phyloP scores from a whole-genome alignment of 2,329 filamentous ascomycete genomes.

The Colletotrichum spinosum region DNA sequence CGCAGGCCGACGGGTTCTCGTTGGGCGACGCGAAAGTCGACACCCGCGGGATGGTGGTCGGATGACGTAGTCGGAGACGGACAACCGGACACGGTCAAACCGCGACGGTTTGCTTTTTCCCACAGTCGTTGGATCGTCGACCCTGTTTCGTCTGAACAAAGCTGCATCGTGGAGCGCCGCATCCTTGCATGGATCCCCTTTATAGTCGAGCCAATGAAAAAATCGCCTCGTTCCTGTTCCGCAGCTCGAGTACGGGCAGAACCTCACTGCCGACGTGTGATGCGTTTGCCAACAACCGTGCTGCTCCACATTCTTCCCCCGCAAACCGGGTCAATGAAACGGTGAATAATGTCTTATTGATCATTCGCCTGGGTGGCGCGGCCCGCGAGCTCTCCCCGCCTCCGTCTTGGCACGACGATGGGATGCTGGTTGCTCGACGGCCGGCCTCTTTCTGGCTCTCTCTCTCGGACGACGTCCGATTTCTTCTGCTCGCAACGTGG shows the following conservation, averaged over 20 bases:
- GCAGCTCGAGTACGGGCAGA: background rate
- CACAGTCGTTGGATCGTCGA: constrained; percentile 7
- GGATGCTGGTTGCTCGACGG: too few relatives aligned
- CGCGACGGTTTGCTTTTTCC: background rate
- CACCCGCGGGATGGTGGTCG: constrained; percentile 1
- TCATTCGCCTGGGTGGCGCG: constrained; percentile 4
- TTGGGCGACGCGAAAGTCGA: constrained; percentile 7
- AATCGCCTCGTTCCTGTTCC: background rate
- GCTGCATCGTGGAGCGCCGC: constrained; percentile 2
- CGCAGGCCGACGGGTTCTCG: background rate
- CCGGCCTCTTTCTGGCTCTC: too few relatives aligned
- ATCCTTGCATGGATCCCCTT: background rate
- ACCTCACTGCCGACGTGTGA: constrained; percentile 6
- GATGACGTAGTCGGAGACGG: constrained; percentile 9
- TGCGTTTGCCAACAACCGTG: background rate
- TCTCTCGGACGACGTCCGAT: too few relatives aligned
- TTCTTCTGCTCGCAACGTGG: too few relatives aligned
- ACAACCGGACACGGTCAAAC: background rate
- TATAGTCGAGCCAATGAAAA: constrained; percentile 2
- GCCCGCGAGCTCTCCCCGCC: constrained; percentile 11
- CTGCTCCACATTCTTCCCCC: constrained; percentile 13
- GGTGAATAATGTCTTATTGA: constrained; percentile 26
- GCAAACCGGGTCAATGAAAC: background rate
- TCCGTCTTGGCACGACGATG: constrained; percentile 10
- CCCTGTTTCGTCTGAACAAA: background rate